These are phyloP conservation scores for Barnettozyma vustinii DNA, from an alignment of 805 yeast genomes.

Conservation along the genomic window DNA sequence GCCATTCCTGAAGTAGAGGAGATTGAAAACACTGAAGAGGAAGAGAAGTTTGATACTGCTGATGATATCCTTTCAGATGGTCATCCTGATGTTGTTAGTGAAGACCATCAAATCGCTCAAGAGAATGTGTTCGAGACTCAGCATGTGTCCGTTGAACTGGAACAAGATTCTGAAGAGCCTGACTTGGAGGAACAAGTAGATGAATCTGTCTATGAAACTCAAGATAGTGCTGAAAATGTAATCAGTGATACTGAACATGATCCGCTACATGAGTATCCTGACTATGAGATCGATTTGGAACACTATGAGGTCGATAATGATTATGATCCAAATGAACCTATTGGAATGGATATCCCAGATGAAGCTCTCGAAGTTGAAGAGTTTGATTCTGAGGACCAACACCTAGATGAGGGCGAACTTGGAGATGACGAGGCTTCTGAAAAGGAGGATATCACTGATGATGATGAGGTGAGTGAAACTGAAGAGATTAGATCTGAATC, in stretches of 20 bases:
- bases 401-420: not conserved
- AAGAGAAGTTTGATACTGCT: not conserved
- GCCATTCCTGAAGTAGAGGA: not conserved
- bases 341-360: not conserved
- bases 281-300: not conserved
- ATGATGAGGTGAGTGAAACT: not conserved
- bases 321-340: not conserved
- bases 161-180: not conserved
- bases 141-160: no score
- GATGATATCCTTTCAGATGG: not conserved
- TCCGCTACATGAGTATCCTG: not conserved
- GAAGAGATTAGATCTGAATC: not conserved
- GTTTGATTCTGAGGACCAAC: not conserved
- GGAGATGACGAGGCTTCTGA: constrained; percentile 3
- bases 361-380: not conserved
- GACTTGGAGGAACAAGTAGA: not conserved
- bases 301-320: not conserved
- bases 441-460: not conserved
- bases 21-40: not conserved
- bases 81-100: not conserved
- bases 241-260: constrained; percentile 2
- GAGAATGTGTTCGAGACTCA: not conserved
- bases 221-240: not conserved
- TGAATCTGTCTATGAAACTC: not conserved
- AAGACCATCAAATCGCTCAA: not conserved